Evolutionary conservation across 208 protist species (phyloP).

Genomic region (Phytomonas francai): DNA sequence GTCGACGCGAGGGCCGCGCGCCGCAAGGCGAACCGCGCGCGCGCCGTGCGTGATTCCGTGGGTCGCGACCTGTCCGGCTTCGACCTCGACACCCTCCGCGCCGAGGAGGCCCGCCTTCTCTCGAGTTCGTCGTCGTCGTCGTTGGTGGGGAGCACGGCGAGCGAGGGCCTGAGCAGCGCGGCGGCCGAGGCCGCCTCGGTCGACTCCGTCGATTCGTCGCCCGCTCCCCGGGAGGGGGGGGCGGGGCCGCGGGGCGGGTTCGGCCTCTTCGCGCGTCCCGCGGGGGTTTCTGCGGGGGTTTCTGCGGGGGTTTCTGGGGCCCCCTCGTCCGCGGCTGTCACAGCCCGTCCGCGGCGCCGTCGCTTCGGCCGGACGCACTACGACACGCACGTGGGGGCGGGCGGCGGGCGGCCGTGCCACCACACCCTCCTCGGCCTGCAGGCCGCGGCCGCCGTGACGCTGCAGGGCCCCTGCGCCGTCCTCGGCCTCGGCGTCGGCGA

Average conservation of each 20-base stretch:
- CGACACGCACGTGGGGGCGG: slow-evolving; percentile 18
- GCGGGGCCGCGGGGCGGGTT: too few relatives aligned
- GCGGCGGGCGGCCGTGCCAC: slow-evolving; percentile 24
- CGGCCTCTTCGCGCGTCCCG: background rate
- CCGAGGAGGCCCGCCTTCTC: slow-evolving; percentile 18
- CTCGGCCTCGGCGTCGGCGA: slow-evolving; percentile 69
- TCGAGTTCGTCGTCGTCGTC: too few relatives aligned
- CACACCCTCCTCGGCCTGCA: slow-evolving; percentile 59
- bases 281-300: background rate
- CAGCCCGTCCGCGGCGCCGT: background rate
- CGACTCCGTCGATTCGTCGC: too few relatives aligned
- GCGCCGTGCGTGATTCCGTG: slow-evolving; percentile 12
- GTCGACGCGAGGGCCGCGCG: background rate
- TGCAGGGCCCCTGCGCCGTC: slow-evolving; percentile 69
- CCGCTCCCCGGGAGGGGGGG: too few relatives aligned
- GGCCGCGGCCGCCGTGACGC: slow-evolving; percentile 28
- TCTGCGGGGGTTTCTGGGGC: background rate
- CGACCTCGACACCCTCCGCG: slow-evolving; percentile 16
- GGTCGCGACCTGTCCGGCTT: slow-evolving; percentile 22
- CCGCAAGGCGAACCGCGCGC: background rate
- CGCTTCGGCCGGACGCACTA: slow-evolving; percentile 15
- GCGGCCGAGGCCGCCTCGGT: slow-evolving; percentile 1
- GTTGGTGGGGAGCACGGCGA: background rate
- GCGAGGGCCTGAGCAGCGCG: background rate
- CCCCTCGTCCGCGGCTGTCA: background rate